Evolutionary conservation across 2,329 filamentous ascomycete genomes (phyloP).

Genomic region (Dactylellina cionopaga): DNA sequence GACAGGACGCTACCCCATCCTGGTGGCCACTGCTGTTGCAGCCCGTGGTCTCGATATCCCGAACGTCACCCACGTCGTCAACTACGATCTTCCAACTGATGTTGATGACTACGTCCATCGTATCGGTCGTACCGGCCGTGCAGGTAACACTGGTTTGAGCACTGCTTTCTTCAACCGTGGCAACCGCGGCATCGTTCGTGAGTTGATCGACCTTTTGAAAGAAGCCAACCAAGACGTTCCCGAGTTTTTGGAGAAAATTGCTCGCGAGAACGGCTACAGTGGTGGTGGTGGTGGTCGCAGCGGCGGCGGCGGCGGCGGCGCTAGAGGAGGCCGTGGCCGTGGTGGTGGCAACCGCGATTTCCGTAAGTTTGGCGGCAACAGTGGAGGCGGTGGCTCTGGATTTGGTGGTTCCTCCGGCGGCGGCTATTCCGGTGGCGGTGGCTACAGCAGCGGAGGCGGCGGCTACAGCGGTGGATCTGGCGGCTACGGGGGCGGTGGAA

Average conservation of each 20-base stretch:
- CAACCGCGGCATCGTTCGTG: conserved; percentile 96
- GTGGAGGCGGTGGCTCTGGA: conserved; percentile 64
- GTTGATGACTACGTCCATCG: conserved; percentile 99
- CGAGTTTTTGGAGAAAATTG: conserved; percentile 93
- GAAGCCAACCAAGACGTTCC: conserved; percentile 98
- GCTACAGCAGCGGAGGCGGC: conserved; percentile 62
- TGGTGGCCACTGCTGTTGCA: conserved; percentile 96
- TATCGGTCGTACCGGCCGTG: conserved; percentile 99
- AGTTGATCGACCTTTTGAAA: conserved; percentile 96
- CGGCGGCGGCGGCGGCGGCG: conserved; percentile 61
- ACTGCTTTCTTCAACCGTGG: conserved; percentile 99
- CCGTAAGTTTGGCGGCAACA: conserved; percentile 77
- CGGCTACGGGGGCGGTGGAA: conserved; percentile 58
- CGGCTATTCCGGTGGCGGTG: conserved; percentile 63
- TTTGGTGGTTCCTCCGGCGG: conserved; percentile 61
- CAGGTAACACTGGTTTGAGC: conserved; percentile 96
- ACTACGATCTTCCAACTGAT: conserved; percentile 98
- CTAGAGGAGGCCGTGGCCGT: conserved; percentile 63
- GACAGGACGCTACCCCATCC: conserved; percentile 90
- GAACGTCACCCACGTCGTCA: conserved; percentile 96
- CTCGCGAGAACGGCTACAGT: conserved; percentile 86
- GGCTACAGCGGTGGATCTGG: conserved; percentile 58
- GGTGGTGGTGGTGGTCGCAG: conserved; percentile 71
- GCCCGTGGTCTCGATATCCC: conserved; percentile 92
- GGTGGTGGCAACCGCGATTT: conserved; percentile 86